Conservation (phyloP, 306 rosid species). For the Myrica gale region DNA sequence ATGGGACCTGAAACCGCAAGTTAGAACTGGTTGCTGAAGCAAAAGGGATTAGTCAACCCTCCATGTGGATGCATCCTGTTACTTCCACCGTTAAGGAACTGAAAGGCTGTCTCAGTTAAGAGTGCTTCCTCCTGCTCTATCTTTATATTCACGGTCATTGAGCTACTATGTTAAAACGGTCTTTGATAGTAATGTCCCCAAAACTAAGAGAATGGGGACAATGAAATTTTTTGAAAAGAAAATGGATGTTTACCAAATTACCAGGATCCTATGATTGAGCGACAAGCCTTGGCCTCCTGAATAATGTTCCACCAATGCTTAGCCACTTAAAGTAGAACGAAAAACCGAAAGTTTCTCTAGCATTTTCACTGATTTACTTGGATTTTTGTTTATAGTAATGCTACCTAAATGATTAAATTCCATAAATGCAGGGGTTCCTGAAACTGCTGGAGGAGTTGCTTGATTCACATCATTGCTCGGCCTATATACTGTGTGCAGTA, state of each 20-base stretch:
- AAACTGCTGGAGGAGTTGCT: slow-evolving; percentile 19
- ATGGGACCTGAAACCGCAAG: not conserved
- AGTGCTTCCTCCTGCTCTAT: not conserved
- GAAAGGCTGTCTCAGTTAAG: too few relatives aligned
- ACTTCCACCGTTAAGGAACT: not conserved
- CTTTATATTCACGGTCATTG: not conserved
- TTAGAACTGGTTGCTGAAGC: not conserved
- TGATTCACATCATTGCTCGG: slow-evolving; percentile 11
- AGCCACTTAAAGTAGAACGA: not conserved
- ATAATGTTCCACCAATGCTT: not conserved
- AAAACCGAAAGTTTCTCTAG: not conserved
- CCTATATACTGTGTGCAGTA: slow-evolving; percentile 6
- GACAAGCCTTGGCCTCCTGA: not conserved
- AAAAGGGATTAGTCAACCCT: not conserved
- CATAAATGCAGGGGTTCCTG: slow-evolving; percentile 39
- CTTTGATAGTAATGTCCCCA: not conserved
- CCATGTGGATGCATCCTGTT: not conserved
- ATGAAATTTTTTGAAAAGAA: not conserved
- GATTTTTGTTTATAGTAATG: not conserved
- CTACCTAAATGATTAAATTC: slow-evolving; percentile 4
- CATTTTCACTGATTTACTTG: not conserved
- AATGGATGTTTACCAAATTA: not conserved
- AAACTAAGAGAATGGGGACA: not conserved
- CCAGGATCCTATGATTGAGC: not conserved
- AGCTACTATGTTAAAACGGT: not conserved